Evolutionary conservation across 257 asterid genomes (phyloP).

Genomic region (Solanum chiquidenum): DNA sequence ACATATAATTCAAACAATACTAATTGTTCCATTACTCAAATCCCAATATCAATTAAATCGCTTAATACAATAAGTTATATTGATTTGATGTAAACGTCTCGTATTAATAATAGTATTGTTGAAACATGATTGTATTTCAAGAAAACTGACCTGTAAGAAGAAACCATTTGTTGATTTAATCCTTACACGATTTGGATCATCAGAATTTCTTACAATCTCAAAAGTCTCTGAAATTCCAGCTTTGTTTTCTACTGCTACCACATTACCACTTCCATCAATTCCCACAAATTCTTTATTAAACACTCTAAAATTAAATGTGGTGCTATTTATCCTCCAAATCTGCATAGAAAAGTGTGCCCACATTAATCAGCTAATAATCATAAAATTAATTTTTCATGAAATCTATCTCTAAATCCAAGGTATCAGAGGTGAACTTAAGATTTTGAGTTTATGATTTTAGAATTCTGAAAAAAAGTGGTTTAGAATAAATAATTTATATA

Average conservation of each 20-base stretch:
- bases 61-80: neutral
- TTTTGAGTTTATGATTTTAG: neutral
- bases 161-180: slow-evolving; percentile 51
- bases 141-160: slow-evolving; percentile 47
- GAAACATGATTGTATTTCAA: neutral
- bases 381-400: neutral
- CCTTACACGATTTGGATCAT: slow-evolving; percentile 33
- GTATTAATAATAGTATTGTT: neutral
- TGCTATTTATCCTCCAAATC: slow-evolving; percentile 72
- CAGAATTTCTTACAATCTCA: slow-evolving; percentile 29
- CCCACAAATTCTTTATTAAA: slow-evolving; percentile 59
- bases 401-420: neutral
- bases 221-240: slow-evolving; percentile 33
- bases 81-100: neutral
- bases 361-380: too few relatives aligned
- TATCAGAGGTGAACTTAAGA: neutral
- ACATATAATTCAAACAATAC: neutral
- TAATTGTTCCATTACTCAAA: neutral
- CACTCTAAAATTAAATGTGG: slow-evolving; percentile 46
- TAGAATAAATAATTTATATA: neutral
- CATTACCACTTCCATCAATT: slow-evolving; percentile 8
- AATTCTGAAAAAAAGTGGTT: neutral
- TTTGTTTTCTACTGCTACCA: slow-evolving; percentile 20
- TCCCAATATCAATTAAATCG: neutral
- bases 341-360: neutral